A percentile compares a stretch with the other conserved stretches of the same genome.
These are phyloP conservation scores for Senna siamea DNA, from an alignment of 306 rosid species.

Conservation along the genomic window DNA sequence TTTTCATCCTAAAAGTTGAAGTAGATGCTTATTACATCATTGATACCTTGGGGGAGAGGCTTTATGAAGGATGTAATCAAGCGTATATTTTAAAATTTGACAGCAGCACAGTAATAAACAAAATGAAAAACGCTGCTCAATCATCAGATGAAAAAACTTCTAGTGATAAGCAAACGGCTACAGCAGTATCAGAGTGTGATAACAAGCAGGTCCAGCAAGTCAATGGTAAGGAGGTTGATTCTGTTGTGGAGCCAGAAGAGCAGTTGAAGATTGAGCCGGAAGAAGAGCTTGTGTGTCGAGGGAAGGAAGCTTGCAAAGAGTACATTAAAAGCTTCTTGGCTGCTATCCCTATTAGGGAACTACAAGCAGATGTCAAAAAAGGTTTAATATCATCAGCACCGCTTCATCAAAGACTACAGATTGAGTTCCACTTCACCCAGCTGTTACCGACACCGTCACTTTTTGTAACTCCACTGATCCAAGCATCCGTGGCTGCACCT, in stretches of 20 bases:
- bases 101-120: slow-evolving; percentile 62
- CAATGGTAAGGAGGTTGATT: slow-evolving; percentile 49
- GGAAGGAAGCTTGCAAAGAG: slow-evolving; percentile 96
- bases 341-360: slow-evolving; percentile 91
- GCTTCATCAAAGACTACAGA: slow-evolving; percentile 90
- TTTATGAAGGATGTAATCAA: slow-evolving; percentile 92
- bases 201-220: slow-evolving; percentile 53
- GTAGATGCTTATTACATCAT: slow-evolving; percentile 84
- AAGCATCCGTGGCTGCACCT: slow-evolving; percentile 39
- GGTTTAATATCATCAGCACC: slow-evolving; percentile 85
- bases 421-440: slow-evolving; percentile 86
- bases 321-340: slow-evolving; percentile 98
- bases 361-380: slow-evolving; percentile 93
- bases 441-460: slow-evolving; percentile 38
- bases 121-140: slow-evolving; percentile 48
- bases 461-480: slow-evolving; percentile 39
- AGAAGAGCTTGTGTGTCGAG: slow-evolving; percentile 69
- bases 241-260: slow-evolving; percentile 54
- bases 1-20: slow-evolving; percentile 95
- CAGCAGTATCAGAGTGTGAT: slow-evolving; percentile 51
- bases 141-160: slow-evolving; percentile 60
- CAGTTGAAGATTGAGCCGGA: slow-evolving; percentile 50
- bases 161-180: slow-evolving; percentile 51
- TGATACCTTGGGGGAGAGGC: slow-evolving; percentile 96
- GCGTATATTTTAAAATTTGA: slow-evolving; percentile 93